phyloP scores from a whole-genome alignment of 116 monocot species.

The Papilionanthe hybrid region DNA sequence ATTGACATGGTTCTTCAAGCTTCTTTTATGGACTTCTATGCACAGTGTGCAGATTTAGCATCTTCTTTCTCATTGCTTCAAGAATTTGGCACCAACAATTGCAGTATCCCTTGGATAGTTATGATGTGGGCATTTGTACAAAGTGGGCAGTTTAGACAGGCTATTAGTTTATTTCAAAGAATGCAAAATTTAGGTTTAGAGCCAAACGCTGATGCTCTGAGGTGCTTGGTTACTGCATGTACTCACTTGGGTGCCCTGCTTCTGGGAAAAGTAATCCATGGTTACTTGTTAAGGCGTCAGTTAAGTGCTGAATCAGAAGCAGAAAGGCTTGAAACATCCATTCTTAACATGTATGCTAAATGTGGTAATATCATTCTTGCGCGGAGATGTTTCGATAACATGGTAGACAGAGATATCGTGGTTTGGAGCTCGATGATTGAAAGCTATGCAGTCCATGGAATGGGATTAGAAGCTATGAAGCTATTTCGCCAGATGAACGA shows the following conservation, averaged over 20 bases:
- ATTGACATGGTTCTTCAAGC: slow-evolving; percentile 24
- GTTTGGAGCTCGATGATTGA: slow-evolving; percentile 46
- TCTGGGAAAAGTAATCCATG: slow-evolving; percentile 34
- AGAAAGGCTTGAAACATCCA: slow-evolving; percentile 21
- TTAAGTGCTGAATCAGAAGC: neutral
- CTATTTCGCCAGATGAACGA: slow-evolving; percentile 30
- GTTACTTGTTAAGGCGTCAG: slow-evolving; percentile 26
- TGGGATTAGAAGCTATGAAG: slow-evolving; percentile 27
- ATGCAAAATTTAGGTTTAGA: slow-evolving; percentile 17
- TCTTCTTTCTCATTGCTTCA: slow-evolving; percentile 19
- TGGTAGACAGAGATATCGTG: slow-evolving; percentile 29
- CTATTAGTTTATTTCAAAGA: slow-evolving; percentile 19
- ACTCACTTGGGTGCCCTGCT: slow-evolving; percentile 17
- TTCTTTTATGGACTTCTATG: slow-evolving; percentile 37
- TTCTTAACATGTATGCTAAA: slow-evolving; percentile 43
- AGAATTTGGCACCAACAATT: slow-evolving; percentile 17
- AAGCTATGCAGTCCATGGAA: slow-evolving; percentile 35
- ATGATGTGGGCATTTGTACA: slow-evolving; percentile 38
- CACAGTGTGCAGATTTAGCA: slow-evolving; percentile 28
- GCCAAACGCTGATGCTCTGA: slow-evolving; percentile 16
- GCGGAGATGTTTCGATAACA: slow-evolving; percentile 26
- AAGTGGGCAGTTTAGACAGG: slow-evolving; percentile 20
- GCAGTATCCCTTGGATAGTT: slow-evolving; percentile 11
- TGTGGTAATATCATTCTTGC: slow-evolving; percentile 29
- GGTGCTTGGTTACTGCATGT: slow-evolving; percentile 22